phyloP scores from a whole-genome alignment of 192 early-diverging fungal species.

The Phycomyces blakesleeanus region DNA sequence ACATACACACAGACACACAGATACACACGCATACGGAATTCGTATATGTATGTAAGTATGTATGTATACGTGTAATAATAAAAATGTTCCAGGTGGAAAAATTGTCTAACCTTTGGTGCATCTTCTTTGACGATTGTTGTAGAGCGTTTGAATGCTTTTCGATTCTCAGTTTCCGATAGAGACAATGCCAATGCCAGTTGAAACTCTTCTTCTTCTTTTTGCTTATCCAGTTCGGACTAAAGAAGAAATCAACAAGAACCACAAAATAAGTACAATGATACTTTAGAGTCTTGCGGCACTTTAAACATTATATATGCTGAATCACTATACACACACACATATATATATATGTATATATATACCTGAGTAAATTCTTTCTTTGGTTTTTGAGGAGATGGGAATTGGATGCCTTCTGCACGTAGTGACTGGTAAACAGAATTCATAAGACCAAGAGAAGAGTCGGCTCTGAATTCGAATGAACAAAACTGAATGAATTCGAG shows the following conservation, averaged over 20 bases:
- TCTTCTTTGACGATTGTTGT: conserved; percentile 11
- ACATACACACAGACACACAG: too few species aligned
- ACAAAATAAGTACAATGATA: too few species aligned
- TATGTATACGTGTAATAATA: too few species aligned
- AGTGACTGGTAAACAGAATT: conserved; percentile 64
- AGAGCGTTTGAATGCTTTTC: conserved; percentile 5
- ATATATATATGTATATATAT: too few species aligned
- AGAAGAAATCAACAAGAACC: not conserved
- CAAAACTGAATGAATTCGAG: conserved; percentile 90
- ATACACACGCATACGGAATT: too few species aligned
- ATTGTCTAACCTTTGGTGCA: not conserved
- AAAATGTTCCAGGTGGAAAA: too few species aligned
- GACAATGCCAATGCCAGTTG: conserved; percentile 91
- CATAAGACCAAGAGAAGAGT: conserved; percentile 78
- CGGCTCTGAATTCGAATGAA: conserved; percentile 77
- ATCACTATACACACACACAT: too few species aligned
- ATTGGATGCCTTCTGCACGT: conserved; percentile 51
- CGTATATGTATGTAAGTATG: too few species aligned
- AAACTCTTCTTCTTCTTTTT: conserved; percentile 93
- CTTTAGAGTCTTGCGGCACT: too few species aligned
- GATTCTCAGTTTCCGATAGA: conserved; percentile 62
- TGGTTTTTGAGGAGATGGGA: conserved; percentile 78
- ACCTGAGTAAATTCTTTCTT: conserved; percentile 65
- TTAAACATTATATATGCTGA: too few species aligned
- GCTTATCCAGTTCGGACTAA: conserved; percentile 69